Percentiles rank a stretch among this genome's conserved stretches.
These are phyloP conservation scores for Neolentinus lepideus DNA, from an alignment of 1,284 basidiomycete species.

Conservation along the genomic window DNA sequence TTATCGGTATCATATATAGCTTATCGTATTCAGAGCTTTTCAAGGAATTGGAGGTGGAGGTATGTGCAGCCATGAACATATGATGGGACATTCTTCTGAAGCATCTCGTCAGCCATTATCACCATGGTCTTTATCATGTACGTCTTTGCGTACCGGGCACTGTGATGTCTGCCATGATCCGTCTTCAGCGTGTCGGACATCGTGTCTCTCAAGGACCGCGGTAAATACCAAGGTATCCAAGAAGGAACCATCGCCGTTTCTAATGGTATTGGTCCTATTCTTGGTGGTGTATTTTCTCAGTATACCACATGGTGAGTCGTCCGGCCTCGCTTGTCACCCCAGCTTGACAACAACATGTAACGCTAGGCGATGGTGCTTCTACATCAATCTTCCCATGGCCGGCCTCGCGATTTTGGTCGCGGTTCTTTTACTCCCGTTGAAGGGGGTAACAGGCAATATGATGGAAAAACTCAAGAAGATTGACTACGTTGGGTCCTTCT, in stretches of 20 bases:
- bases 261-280: constrained; percentile 11
- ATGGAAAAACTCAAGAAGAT: constrained; percentile 20
- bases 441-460: constrained; percentile 28
- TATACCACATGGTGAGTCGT: constrained; percentile 9
- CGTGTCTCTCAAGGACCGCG: constrained; percentile 18
- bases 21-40: constrained; percentile 39
- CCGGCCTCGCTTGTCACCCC: background rate
- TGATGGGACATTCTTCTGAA: constrained; percentile 9
- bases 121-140: constrained; percentile 14
- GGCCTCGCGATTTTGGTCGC: constrained; percentile 25
- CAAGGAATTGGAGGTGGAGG: constrained; percentile 30
- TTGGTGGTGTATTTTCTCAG: constrained; percentile 7
- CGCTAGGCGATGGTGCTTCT: constrained; percentile 12
- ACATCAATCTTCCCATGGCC: constrained; percentile 32
- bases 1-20: constrained; percentile 17
- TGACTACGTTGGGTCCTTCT: constrained; percentile 33
- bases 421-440: constrained; percentile 32
- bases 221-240: constrained; percentile 19
- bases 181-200: constrained; percentile 25
- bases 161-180: no score
- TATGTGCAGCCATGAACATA: constrained; percentile 10
- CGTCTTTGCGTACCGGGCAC: background rate
- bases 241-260: constrained; percentile 21
- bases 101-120: constrained; percentile 9
- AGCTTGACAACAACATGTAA: background rate